Conservation (phyloP, 371 early-diverging fungal species). For the Mortierella sp. region DNA sequence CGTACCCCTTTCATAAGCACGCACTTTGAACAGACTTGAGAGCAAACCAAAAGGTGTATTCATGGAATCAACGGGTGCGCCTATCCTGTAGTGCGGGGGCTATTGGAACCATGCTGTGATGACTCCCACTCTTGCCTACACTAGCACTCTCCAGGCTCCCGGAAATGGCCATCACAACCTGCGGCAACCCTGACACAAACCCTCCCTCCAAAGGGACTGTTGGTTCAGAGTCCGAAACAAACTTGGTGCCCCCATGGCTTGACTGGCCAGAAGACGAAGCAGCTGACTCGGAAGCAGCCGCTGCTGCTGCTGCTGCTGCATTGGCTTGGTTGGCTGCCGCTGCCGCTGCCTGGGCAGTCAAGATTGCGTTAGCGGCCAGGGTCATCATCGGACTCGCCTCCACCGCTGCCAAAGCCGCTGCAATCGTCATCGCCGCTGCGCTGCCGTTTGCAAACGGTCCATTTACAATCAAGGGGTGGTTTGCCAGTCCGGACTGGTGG, state of each 20-base stretch:
- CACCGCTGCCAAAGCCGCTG: constrained; percentile 40
- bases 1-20: no score
- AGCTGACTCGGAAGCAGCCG: background rate
- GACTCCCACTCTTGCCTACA: background rate
- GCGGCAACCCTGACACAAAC: background rate
- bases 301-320: constrained; percentile 1
- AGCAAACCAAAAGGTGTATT: background rate
- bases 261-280: background rate
- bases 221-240: background rate
- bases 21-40: no score
- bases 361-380: constrained; percentile 44
- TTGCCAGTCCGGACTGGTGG: constrained; percentile 39
- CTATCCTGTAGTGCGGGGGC: background rate
- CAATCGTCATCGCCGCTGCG: constrained; percentile 39
- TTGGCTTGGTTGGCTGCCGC: constrained; percentile 16
- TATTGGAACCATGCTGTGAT: background rate
- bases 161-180: background rate
- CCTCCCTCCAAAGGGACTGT: background rate
- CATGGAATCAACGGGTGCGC: background rate
- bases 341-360: constrained; percentile 31
- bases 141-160: background rate
- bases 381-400: constrained; percentile 45
- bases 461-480: constrained; percentile 14
- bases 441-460: background rate
- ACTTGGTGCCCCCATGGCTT: background rate